Base-by-base conservation (phyloP, 2,329 filamentous ascomycete genomes). In the Fusarium caatingaense region DNA sequence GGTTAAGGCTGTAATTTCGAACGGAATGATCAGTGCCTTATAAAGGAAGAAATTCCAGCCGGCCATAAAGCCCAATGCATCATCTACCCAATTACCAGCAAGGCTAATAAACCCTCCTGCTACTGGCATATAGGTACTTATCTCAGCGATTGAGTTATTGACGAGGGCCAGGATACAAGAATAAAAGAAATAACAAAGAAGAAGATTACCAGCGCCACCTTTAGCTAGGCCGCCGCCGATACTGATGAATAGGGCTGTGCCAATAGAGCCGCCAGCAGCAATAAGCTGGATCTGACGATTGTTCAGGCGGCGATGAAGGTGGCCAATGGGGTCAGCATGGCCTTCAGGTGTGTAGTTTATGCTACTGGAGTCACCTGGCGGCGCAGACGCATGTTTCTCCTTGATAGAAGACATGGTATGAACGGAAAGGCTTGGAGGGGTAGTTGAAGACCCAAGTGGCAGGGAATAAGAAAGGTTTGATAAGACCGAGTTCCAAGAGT, bases 1-100 rank as follows among this genome's bases (percentile, higher is more conserved):
- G 58, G 82, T 85, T 73, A 83, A 80, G 6, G 84, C 84, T 12
- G 83, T 83, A 42, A 86, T 82, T 68, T 87, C 85, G 57, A 86
- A 86, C 0, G 85, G 84, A 4, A 86, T 82, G 47, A 85, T 75
- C 9, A 83, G 78, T 9, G 83, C 84, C 23, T 25, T 5, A 25
- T 25, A 25, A 25, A 25, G 23, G 23, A 25, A 25, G 23, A 23
- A 23, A 23, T 23, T 23, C 23, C 23, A 23, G 23, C 75, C 67
- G 47, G 67, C 67, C 4, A 70, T 15, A 28, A 70, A 70, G 32
- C 67, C 67, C 2, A 70, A 44, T 4, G 67, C 62, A 28, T 70
- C 67, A 15, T 70, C 67, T 8, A 70, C 67, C 67, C 67, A 70
- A 50, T 70, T 45, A 13, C 67, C 67, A 30, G 67, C 67, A 16